Percentiles rank a stretch among this genome's conserved stretches.
phyloP scores from a whole-genome alignment of 352 stramenopile species.

The Pythium scleroteichum region DNA sequence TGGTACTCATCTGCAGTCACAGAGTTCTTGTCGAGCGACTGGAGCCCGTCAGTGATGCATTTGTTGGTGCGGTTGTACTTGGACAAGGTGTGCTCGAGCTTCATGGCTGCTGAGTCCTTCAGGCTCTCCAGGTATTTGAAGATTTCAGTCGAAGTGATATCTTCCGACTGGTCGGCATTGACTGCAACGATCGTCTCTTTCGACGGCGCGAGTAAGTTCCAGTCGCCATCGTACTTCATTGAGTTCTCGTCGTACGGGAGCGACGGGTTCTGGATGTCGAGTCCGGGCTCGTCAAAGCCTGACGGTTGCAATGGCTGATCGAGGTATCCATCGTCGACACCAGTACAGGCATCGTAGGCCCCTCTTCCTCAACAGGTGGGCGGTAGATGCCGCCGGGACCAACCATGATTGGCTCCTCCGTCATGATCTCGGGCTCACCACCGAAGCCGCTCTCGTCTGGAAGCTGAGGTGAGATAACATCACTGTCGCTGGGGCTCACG shows the following conservation, averaged over 20 bases:
- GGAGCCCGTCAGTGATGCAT: constrained; percentile 31
- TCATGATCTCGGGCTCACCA: background rate
- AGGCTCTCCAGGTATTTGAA: constrained; percentile 33
- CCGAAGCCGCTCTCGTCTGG: background rate
- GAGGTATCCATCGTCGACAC: background rate
- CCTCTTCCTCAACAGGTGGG: background rate
- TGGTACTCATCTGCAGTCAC: constrained; percentile 36
- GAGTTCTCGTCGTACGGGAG: too few species aligned
- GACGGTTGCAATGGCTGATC: background rate
- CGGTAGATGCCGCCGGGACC: background rate
- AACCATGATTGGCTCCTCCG: background rate
- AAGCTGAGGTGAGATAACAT: too few species aligned
- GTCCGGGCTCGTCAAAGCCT: background rate
- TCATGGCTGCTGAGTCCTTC: constrained; percentile 29
- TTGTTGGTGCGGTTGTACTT: constrained; percentile 38
- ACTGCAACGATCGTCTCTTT: constrained; percentile 33
- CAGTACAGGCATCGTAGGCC: background rate
- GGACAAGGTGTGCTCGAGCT: constrained; percentile 30
- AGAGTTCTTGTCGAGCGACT: constrained; percentile 32
- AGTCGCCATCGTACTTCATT: constrained; percentile 22
- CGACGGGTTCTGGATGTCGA: background rate
- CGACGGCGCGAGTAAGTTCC: constrained; percentile 39
- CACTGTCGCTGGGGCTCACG: background rate
- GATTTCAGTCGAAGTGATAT: constrained; percentile 35
- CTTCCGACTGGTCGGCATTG: constrained; percentile 30